phyloP scores from a whole-genome alignment of 2,329 filamentous ascomycete genomes.

The Fusarium sp. region DNA sequence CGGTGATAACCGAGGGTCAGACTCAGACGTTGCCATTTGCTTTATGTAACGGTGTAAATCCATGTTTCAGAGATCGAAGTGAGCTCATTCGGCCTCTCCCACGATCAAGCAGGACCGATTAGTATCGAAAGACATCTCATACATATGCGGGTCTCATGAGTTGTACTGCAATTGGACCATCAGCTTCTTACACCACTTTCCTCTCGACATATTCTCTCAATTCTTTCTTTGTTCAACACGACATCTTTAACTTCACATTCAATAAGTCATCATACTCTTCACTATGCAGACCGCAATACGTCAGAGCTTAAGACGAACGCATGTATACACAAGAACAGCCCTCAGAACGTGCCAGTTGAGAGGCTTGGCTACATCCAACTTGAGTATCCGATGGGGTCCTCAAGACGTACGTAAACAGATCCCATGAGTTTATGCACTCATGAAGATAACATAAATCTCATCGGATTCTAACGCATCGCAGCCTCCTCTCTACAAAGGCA shows the following conservation, averaged over 20 bases:
- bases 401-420: slow-evolving; percentile 46
- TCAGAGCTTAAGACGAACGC: slow-evolving; percentile 28
- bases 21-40: background rate
- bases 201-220: background rate
- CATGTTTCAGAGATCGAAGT: slow-evolving; percentile 5
- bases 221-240: background rate
- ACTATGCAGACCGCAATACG: slow-evolving; percentile 39
- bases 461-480: slow-evolving; percentile 52
- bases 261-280: slow-evolving; percentile 1
- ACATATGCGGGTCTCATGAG: background rate
- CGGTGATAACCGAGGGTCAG: slow-evolving; percentile 45
- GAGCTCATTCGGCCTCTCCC: slow-evolving; percentile 1
- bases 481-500: slow-evolving; percentile 76
- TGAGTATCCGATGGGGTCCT: slow-evolving; percentile 51
- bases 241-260: background rate
- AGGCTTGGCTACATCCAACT: slow-evolving; percentile 36
- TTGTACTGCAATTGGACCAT: background rate
- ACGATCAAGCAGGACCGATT: slow-evolving; percentile 1
- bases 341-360: slow-evolving; percentile 28
- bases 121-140: background rate
- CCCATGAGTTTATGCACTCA: no score
- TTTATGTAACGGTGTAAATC: background rate
- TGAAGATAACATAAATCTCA: background rate
- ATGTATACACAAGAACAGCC: slow-evolving; percentile 13
- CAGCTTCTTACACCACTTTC: background rate